Percentiles rank a stretch among this genome's conserved stretches.
phyloP scores from a whole-genome alignment of 2,329 filamentous ascomycete genomes.

The Phoma herbarum region DNA sequence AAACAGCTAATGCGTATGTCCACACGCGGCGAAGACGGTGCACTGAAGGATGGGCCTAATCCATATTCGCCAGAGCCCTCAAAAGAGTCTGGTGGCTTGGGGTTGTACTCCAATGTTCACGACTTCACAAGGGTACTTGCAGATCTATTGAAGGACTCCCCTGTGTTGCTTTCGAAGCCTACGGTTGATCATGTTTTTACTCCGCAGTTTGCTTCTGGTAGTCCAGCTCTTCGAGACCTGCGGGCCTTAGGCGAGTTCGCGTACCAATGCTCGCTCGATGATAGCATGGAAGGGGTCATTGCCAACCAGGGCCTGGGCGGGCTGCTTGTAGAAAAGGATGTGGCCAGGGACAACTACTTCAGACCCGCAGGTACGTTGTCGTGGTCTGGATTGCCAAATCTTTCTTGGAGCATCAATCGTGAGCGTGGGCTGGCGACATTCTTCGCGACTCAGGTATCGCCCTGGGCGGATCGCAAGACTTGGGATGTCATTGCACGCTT shows the following conservation, averaged over 20 bases:
- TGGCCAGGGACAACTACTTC: conserved; percentile 18
- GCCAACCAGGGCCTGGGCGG: conserved; percentile 31
- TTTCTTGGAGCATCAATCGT: conserved; percentile 36
- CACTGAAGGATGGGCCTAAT: conserved; percentile 23
- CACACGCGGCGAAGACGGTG: conserved; percentile 28
- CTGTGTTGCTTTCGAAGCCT: not conserved
- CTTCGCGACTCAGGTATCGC: conserved; percentile 37
- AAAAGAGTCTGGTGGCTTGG: conserved; percentile 33
- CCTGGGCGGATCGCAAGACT: conserved; percentile 30
- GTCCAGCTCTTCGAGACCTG: not conserved
- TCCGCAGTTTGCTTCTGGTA: not conserved
- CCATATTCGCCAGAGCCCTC: conserved; percentile 24
- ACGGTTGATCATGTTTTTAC: conserved; percentile 4
- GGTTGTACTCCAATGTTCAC: conserved; percentile 29
- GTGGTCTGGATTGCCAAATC: conserved; percentile 37
- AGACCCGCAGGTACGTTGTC: conserved; percentile 33
- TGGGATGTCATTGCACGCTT: conserved; percentile 29
- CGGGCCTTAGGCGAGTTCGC: conserved; percentile 20
- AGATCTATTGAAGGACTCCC: conserved; percentile 16
- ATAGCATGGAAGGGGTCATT: conserved; percentile 23
- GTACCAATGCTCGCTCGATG: conserved; percentile 19
- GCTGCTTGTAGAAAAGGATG: not conserved
- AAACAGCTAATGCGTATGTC: conserved; percentile 32
- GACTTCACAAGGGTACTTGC: conserved; percentile 39
- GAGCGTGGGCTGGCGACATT: conserved; percentile 32